Conservation (phyloP, 306 rosid species). For the Cicer bijugum region DNA sequence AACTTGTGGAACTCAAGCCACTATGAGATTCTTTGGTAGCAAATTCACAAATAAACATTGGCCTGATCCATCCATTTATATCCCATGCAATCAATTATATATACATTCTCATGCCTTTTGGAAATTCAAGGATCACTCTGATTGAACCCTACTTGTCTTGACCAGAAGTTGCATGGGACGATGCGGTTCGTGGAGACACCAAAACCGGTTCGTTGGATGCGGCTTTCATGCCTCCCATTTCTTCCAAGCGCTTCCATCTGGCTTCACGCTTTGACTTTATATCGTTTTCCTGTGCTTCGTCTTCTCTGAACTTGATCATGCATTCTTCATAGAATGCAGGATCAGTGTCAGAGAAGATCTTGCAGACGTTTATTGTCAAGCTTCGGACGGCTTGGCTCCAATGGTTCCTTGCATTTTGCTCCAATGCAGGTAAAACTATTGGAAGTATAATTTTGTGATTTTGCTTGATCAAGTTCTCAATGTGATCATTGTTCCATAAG, state of each 20-base stretch:
- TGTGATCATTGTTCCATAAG: constrained; percentile 93
- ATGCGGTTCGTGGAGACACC: constrained; percentile 64
- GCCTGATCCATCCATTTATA: constrained; percentile 49
- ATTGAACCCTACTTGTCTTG: constrained; percentile 50
- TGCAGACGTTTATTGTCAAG: constrained; percentile 81
- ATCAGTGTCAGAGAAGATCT: constrained; percentile 77
- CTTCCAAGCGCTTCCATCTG: constrained; percentile 86
- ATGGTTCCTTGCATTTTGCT: constrained; percentile 73
- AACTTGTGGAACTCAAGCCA: constrained; percentile 46
- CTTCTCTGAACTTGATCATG: constrained; percentile 71
- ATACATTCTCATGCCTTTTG: constrained; percentile 48
- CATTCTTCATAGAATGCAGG: constrained; percentile 83
- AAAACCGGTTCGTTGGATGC: constrained; percentile 77
- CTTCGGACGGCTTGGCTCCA: constrained; percentile 97
- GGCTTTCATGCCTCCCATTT: constrained; percentile 78
- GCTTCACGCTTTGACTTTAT: constrained; percentile 61
- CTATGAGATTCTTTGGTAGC: constrained; percentile 41
- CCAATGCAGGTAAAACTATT: constrained; percentile 81
- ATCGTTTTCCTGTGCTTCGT: constrained; percentile 66
- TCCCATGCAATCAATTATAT: constrained; percentile 66
- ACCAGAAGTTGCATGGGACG: constrained; percentile 58
- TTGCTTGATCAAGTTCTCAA: constrained; percentile 79
- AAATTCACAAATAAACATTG: constrained; percentile 42
- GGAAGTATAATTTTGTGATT: constrained; percentile 79
- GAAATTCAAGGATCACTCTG: constrained; percentile 40